Conservation (phyloP, 495 filamentous ascomycete species). For the Penicilliopsis zonata region DNA sequence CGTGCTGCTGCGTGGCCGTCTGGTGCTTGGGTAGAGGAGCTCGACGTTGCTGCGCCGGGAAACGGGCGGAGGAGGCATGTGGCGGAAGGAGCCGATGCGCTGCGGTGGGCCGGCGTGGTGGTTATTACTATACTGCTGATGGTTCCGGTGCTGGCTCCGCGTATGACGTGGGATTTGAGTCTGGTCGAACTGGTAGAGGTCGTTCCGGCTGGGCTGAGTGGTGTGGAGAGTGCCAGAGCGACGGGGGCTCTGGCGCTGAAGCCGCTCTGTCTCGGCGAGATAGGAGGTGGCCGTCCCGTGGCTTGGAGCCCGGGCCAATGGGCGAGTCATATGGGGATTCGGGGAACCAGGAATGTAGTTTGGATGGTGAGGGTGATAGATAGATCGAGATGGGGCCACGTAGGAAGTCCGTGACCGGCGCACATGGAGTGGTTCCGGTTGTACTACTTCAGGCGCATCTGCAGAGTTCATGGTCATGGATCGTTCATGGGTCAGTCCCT, state of each 20-base stretch:
- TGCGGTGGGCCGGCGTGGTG: slow-evolving; percentile 10
- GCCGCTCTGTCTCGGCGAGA: slow-evolving; percentile 1
- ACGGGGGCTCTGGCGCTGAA: slow-evolving; percentile 4
- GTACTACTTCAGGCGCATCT: slow-evolving; percentile 27
- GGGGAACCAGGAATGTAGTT: slow-evolving; percentile 9
- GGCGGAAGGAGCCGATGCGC: slow-evolving; percentile 9
- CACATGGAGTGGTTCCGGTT: slow-evolving; percentile 14
- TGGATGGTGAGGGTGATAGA: slow-evolving; percentile 19
- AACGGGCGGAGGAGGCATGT: slow-evolving; percentile 10
- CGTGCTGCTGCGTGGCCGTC: slow-evolving; percentile 25
- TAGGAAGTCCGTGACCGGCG: slow-evolving; percentile 18
- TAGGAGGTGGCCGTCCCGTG: slow-evolving; percentile 7
- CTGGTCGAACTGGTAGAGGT: slow-evolving; percentile 18
- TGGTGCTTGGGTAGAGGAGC: slow-evolving; percentile 23
- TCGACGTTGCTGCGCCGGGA: slow-evolving; percentile 22
- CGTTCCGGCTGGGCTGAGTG: slow-evolving; percentile 6
- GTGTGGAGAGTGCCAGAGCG: slow-evolving; percentile 1
- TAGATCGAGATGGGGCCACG: slow-evolving; percentile 8
- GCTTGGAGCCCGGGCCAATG: slow-evolving; percentile 1
- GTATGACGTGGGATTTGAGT: slow-evolving; percentile 15
- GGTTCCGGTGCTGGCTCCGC: slow-evolving; percentile 16
- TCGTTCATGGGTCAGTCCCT: slow-evolving; percentile 11
- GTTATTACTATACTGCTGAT: no score
- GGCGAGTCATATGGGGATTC: not conserved
- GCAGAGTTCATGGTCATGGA: slow-evolving; percentile 28